A percentile compares a stretch with the other conserved stretches of the same genome.
phyloP scores from a whole-genome alignment of 331 rosid species.

The Malus hybrid region DNA sequence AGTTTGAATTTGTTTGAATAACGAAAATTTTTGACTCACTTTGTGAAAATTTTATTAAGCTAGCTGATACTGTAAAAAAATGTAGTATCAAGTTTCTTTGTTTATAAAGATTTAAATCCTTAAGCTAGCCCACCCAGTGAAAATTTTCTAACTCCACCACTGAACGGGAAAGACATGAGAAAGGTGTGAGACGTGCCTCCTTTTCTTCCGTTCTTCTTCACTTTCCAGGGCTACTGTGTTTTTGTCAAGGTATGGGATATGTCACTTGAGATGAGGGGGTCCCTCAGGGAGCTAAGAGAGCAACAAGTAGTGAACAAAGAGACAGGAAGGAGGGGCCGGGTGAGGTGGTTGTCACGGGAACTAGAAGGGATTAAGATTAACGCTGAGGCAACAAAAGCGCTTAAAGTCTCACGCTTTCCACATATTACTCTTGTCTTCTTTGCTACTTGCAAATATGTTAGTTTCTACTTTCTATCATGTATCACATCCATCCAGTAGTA shows the following conservation, averaged over 20 bases:
- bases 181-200: neutral
- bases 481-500: neutral
- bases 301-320: too few species aligned
- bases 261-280: neutral
- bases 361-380: neutral
- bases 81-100: too few species aligned
- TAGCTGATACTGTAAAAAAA: too few species aligned
- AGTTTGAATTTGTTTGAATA: too few species aligned
- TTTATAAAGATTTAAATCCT: too few species aligned
- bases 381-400: neutral
- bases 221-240: constrained; percentile 3
- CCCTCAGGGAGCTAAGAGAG: neutral
- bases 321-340: neutral
- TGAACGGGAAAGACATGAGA: neutral
- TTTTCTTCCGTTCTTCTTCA: neutral
- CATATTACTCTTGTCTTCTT: neutral
- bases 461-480: neutral
- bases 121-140: too few species aligned
- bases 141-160: too few species aligned
- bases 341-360: neutral
- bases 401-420: neutral
- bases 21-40: too few species aligned
- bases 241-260: neutral
- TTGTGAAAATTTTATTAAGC: too few species aligned
- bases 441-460: neutral